phyloP scores from a whole-genome alignment of 2,329 filamentous ascomycete genomes.

The Scedosporium aurantiacum region DNA sequence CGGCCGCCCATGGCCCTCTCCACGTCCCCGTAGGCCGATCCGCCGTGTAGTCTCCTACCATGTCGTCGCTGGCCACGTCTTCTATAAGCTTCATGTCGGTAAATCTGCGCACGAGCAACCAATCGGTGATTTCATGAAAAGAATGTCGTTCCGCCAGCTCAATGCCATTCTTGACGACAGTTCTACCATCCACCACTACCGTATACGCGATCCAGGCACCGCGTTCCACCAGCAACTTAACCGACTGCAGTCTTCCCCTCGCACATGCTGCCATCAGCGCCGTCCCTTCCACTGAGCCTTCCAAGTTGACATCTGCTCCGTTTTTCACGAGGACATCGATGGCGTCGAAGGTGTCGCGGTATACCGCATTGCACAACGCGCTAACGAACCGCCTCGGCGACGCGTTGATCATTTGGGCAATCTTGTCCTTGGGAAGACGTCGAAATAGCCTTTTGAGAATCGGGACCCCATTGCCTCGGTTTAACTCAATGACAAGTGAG shows the following conservation, averaged over 20 bases:
- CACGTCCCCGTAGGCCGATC: neutral
- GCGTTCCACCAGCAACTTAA: constrained; percentile 6
- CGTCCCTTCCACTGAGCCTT: constrained; percentile 10
- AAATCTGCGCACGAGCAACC: constrained; percentile 11
- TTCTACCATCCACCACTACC: neutral
- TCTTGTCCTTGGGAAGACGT: constrained; percentile 4
- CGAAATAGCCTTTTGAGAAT: constrained; percentile 3
- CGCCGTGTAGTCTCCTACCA: neutral
- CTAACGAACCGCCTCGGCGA: neutral
- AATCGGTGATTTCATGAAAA: constrained; percentile 8
- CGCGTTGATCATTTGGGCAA: constrained; percentile 1
- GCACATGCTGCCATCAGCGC: constrained; percentile 12
- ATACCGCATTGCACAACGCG: constrained; percentile 1
- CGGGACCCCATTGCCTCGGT: neutral
- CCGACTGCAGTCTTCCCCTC: constrained; percentile 4
- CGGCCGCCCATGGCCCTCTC: neutral
- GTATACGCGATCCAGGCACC: constrained; percentile 10
- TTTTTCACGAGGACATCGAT: constrained; percentile 8
- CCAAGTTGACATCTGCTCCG: constrained; percentile 8
- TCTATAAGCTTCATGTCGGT: neutral
- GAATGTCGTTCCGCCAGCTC: neutral
- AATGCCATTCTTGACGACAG: constrained; percentile 6
- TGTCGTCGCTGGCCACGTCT: neutral
- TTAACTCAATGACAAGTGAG: constrained; percentile 4
- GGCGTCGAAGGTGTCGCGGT: constrained; percentile 4